Conservation (phyloP, 208 protist species). For the Crithidia expoeki region DNA sequence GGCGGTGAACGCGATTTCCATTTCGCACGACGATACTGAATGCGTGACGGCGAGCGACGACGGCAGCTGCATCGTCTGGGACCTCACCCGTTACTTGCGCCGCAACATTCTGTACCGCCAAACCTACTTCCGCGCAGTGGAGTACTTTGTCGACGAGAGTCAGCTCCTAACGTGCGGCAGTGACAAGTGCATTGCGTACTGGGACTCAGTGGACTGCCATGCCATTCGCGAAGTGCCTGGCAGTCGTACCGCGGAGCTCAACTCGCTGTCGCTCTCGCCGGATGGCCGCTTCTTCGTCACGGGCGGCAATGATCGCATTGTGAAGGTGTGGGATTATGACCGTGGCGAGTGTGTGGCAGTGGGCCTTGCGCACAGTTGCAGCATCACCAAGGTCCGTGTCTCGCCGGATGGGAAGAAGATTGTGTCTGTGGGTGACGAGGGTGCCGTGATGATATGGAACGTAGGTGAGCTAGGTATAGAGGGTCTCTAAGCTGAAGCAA, state of each 20-base stretch:
- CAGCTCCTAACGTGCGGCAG: conserved; percentile 95
- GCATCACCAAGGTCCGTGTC: conserved; percentile 92
- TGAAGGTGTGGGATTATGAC: conserved; percentile 97
- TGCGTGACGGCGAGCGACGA: conserved; percentile 94
- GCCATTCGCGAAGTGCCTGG: conserved; percentile 94
- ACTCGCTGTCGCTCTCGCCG: conserved; percentile 86
- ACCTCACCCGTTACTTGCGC: conserved; percentile 89
- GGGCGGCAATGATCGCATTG: conserved; percentile 90
- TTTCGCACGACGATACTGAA: conserved; percentile 91
- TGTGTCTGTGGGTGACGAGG: conserved; percentile 93
- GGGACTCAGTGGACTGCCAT: conserved; percentile 94
- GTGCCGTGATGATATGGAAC: conserved; percentile 94
- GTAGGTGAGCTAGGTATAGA: conserved; percentile 60
- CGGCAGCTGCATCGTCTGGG: conserved; percentile 97
- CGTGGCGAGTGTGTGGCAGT: conserved; percentile 86
- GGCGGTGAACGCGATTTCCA: conserved; percentile 85
- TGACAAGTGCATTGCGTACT: conserved; percentile 95
- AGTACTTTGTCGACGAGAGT: conserved; percentile 93
- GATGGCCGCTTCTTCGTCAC: conserved; percentile 92
- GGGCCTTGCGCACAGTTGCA: conserved; percentile 93
- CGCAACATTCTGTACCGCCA: conserved; percentile 95
- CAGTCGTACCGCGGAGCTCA: conserved; percentile 91
- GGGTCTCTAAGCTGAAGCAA: conserved; percentile 19
- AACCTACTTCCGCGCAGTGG: conserved; percentile 93
- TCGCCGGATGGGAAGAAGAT: conserved; percentile 90